phyloP scores from a whole-genome alignment of 1,284 basidiomycete species.

The Erythrobasidium hasegawianum region DNA sequence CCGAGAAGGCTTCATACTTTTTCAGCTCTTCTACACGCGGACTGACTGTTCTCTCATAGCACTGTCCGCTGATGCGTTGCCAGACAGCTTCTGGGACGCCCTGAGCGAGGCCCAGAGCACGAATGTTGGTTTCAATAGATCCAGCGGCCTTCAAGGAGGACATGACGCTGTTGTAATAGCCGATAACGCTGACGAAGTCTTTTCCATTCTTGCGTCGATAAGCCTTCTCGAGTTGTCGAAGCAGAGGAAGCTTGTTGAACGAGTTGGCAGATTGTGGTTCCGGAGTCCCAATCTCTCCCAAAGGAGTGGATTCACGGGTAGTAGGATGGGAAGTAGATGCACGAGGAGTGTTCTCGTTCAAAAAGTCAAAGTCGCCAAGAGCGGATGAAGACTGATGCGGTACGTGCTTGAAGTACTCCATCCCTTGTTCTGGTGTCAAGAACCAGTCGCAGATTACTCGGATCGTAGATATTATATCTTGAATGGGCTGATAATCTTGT shows the following conservation, averaged over 20 bases:
- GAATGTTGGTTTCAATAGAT: constrained; percentile 46
- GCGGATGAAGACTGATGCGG: constrained; percentile 12
- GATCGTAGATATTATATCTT: constrained; percentile 30
- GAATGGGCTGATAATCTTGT: constrained; percentile 32
- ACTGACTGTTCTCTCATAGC: constrained; percentile 56
- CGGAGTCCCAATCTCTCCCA: constrained; percentile 7
- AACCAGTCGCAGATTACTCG: constrained; percentile 26
- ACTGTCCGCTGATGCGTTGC: constrained; percentile 55
- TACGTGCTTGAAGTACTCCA: constrained; percentile 26
- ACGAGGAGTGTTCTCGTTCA: constrained; percentile 17
- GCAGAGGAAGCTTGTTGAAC: constrained; percentile 41
- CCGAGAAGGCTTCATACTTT: constrained; percentile 50
- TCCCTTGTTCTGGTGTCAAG: constrained; percentile 33
- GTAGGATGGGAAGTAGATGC: constrained; percentile 1
- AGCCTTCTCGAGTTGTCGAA: constrained; percentile 54
- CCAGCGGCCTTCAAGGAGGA: constrained; percentile 49
- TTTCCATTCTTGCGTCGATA: constrained; percentile 55
- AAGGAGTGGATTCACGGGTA: constrained; percentile 7
- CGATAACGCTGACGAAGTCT: constrained; percentile 52
- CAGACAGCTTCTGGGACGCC: constrained; percentile 51
- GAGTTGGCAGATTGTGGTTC: constrained; percentile 7
- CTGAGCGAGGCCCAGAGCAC: constrained; percentile 36
- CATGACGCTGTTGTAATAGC: constrained; percentile 54
- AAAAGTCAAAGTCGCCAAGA: constrained; percentile 5
- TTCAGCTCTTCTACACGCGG: constrained; percentile 54